Evolutionary conservation across 805 yeast genomes (phyloP).

Genomic region (Soucietia sequanensis): DNA sequence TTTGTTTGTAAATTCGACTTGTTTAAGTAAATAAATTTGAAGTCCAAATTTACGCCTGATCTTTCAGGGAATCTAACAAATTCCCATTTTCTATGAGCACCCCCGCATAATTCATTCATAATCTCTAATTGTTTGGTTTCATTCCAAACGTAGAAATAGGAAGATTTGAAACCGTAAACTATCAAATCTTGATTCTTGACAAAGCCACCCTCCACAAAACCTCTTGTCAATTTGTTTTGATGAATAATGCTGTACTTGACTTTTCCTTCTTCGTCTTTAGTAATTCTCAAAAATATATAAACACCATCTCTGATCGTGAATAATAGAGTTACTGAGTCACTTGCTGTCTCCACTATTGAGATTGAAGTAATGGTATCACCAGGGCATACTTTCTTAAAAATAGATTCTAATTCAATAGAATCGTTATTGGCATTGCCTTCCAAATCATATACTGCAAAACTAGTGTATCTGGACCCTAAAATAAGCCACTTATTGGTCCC

Average conservation of each 20-base stretch:
- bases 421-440: slow-evolving; percentile 13
- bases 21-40: slow-evolving; percentile 58
- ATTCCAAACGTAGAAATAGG: slow-evolving; percentile 76
- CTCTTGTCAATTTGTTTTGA: slow-evolving; percentile 66
- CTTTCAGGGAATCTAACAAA: slow-evolving; percentile 2
- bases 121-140: slow-evolving; percentile 74
- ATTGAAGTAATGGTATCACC: slow-evolving; percentile 72
- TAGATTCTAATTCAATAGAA: slow-evolving; percentile 14
- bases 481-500: slow-evolving; percentile 39
- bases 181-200: slow-evolving; percentile 41
- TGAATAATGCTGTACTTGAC: slow-evolving; percentile 33
- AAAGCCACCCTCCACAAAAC: slow-evolving; percentile 77
- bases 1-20: slow-evolving; percentile 45
- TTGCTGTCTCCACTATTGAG: slow-evolving; percentile 28
- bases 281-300: slow-evolving; percentile 42
- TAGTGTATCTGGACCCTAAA: slow-evolving; percentile 72
- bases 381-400: slow-evolving; percentile 49
- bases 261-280: slow-evolving; percentile 8
- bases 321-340: slow-evolving; percentile 22
- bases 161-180: slow-evolving; percentile 80
- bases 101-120: slow-evolving; percentile 77
- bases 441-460: slow-evolving; percentile 56
- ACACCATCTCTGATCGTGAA: slow-evolving; percentile 68
- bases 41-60: slow-evolving; percentile 23
- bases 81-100: slow-evolving; percentile 85